Conservation (phyloP, 108 stramenopile species). For the Skeletonema tropicum region DNA sequence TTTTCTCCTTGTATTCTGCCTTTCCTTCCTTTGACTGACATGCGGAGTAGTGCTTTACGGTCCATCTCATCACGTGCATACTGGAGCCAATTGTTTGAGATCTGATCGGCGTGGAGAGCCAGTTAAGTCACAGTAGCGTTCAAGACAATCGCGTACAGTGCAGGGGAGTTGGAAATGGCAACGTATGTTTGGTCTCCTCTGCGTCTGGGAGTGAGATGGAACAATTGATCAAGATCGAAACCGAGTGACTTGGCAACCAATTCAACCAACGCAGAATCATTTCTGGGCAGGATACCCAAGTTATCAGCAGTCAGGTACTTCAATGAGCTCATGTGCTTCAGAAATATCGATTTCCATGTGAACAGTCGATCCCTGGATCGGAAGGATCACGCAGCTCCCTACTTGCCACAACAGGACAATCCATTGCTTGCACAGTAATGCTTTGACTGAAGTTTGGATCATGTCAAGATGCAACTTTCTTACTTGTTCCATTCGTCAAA, state of each 20-base stretch:
- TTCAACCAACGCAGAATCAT: slow-evolving; percentile 69
- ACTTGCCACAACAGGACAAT: slow-evolving; percentile 69
- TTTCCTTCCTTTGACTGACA: slow-evolving; percentile 89
- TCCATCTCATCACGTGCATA: slow-evolving; percentile 84
- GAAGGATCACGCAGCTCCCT: slow-evolving; percentile 79
- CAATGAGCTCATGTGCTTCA: slow-evolving; percentile 39
- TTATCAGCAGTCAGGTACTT: slow-evolving; percentile 96
- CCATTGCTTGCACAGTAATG: slow-evolving; percentile 80
- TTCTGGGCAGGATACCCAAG: slow-evolving; percentile 90
- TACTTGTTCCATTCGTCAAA: slow-evolving; percentile 11
- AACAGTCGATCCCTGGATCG: slow-evolving; percentile 87
- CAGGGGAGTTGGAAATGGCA: slow-evolving; percentile 92
- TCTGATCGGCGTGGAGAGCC: slow-evolving; percentile 85
- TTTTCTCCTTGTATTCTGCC: slow-evolving; percentile 79
- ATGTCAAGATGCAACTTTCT: slow-evolving; percentile 40
- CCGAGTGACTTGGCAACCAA: slow-evolving; percentile 68
- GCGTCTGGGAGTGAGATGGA: slow-evolving; percentile 45
- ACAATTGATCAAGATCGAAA: slow-evolving; percentile 65
- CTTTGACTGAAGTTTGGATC: slow-evolving; percentile 72
- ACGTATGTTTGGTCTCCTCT: slow-evolving; percentile 64
- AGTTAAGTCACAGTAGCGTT: slow-evolving; percentile 90
- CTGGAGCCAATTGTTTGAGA: slow-evolving; percentile 80
- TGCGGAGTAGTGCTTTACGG: slow-evolving; percentile 69
- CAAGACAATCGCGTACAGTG: slow-evolving; percentile 87
- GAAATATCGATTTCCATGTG: slow-evolving; percentile 96